Evolutionary conservation across 208 protist species (phyloP).

Genomic region (Trypanosoma vivax): DNA sequence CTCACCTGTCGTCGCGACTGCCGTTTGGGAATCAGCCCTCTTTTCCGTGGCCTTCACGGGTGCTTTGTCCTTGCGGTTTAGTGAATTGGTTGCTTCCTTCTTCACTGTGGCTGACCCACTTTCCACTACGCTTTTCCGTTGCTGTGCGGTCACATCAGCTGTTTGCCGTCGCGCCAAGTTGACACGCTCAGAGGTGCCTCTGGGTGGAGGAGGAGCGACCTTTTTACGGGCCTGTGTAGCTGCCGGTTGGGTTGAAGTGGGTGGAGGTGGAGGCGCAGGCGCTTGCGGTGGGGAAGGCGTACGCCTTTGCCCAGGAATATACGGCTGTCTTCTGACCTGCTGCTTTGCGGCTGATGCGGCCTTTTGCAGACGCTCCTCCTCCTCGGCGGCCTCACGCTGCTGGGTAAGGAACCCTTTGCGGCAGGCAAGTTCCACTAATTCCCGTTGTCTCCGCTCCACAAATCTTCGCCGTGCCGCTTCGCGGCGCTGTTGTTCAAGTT

Average conservation of each 20-base stretch:
- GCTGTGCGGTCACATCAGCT: too few relatives aligned
- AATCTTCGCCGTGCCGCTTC: conserved; percentile 46
- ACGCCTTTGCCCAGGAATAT: background rate
- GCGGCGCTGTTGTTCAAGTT: conserved; percentile 32
- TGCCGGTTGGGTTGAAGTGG: too few relatives aligned
- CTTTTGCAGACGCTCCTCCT: conserved; percentile 9
- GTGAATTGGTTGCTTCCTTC: background rate
- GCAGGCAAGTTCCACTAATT: conserved; percentile 43
- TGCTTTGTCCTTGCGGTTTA: background rate
- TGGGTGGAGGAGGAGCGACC: too few relatives aligned
- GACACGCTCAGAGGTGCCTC: too few relatives aligned
- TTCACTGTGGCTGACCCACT: background rate
- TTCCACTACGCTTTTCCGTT: too few relatives aligned
- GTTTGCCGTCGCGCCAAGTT: too few relatives aligned
- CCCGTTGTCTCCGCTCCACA: conserved; percentile 43
- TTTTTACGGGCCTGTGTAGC: too few relatives aligned
- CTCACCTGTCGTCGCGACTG: background rate
- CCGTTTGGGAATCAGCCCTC: background rate
- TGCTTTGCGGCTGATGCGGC: background rate
- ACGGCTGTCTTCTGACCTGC: background rate
- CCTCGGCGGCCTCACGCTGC: conserved; percentile 21
- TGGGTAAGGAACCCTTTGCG: conserved; percentile 33
- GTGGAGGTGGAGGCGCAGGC: too few relatives aligned
- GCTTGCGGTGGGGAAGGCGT: too few relatives aligned
- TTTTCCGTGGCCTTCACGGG: background rate